phyloP scores from a whole-genome alignment of 192 early-diverging fungal genomes.

The Powellomyces hirtus region DNA sequence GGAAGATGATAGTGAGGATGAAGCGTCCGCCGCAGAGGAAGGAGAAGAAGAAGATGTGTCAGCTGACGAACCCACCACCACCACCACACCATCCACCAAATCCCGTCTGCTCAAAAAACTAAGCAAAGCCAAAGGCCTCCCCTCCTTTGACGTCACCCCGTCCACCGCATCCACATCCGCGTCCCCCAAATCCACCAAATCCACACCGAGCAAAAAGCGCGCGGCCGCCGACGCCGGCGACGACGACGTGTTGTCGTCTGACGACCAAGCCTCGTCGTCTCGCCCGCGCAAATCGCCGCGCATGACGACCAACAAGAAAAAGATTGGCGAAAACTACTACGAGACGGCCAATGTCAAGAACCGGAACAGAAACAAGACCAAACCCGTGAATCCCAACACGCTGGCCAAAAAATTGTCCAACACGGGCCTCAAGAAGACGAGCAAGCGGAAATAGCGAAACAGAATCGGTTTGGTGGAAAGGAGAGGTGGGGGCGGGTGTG shows the following conservation, averaged over 20 bases:
- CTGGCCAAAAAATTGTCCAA: slow-evolving; percentile 44
- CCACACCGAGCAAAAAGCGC: neutral
- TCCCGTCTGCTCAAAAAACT: neutral
- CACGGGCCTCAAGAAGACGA: slow-evolving; percentile 35
- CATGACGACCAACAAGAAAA: slow-evolving; percentile 82
- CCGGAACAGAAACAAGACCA: slow-evolving; percentile 78
- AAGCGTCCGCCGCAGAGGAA: neutral
- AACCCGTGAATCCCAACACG: slow-evolving; percentile 64
- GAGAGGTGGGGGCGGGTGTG: too few species aligned
- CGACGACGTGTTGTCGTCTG: too few species aligned
- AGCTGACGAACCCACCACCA: neutral
- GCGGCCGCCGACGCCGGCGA: slow-evolving; percentile 9
- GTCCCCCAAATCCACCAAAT: slow-evolving; percentile 2
- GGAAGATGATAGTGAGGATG: neutral
- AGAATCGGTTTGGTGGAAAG: too few species aligned
- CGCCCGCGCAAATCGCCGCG: slow-evolving; percentile 60
- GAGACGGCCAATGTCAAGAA: slow-evolving; percentile 95
- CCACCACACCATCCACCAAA: neutral
- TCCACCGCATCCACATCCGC: neutral
- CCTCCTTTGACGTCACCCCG: neutral
- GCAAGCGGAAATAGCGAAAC: neutral
- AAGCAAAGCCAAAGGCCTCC: slow-evolving; percentile 2
- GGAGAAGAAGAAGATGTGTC: neutral
- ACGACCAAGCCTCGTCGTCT: slow-evolving; percentile 15
- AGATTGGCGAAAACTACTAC: slow-evolving; percentile 89